A percentile compares a stretch with the other conserved stretches of the same genome.
phyloP scores from a whole-genome alignment of 192 early-diverging fungal genomes.

The Linnemannia exigua region DNA sequence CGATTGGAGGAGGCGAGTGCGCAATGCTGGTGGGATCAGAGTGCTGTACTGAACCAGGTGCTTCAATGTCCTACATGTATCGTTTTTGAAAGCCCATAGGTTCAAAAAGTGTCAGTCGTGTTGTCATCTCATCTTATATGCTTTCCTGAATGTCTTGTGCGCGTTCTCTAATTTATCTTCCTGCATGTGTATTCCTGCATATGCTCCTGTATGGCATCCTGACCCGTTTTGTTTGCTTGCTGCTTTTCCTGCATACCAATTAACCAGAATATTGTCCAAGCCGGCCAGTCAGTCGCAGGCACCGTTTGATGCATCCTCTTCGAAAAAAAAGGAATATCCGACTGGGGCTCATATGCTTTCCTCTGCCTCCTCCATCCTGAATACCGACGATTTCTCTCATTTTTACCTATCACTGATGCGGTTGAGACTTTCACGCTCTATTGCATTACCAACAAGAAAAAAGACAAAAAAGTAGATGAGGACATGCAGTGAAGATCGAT shows the following conservation, averaged over 20 bases:
- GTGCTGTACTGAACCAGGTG: conserved; percentile 72
- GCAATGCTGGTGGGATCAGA: conserved; percentile 59
- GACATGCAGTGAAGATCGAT: background rate
- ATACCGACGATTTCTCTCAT: background rate
- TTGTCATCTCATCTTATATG: background rate
- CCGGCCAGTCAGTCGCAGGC: background rate
- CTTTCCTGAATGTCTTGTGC: background rate
- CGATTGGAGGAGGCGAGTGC: conserved; percentile 54
- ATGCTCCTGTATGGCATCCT: background rate
- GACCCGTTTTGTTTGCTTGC: background rate
- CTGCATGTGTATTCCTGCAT: background rate
- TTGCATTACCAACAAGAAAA: background rate
- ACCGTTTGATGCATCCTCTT: too few species aligned
- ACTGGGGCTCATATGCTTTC: background rate
- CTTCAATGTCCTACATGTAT: conserved; percentile 61
- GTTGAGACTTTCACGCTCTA: conserved; percentile 63
- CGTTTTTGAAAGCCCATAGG: background rate
- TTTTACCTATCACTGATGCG: conserved; percentile 67
- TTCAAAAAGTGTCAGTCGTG: conserved; percentile 6
- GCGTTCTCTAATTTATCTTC: background rate
- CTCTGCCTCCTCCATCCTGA: background rate
- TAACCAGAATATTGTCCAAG: background rate
- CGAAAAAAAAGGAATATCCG: too few species aligned
- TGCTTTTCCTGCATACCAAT: background rate
- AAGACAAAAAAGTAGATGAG: too few species aligned